Percentiles rank a stretch among this genome's conserved stretches.
phyloP scores from a whole-genome alignment of 2,329 filamentous ascomycete genomes.

The Exophiala spinifera region DNA sequence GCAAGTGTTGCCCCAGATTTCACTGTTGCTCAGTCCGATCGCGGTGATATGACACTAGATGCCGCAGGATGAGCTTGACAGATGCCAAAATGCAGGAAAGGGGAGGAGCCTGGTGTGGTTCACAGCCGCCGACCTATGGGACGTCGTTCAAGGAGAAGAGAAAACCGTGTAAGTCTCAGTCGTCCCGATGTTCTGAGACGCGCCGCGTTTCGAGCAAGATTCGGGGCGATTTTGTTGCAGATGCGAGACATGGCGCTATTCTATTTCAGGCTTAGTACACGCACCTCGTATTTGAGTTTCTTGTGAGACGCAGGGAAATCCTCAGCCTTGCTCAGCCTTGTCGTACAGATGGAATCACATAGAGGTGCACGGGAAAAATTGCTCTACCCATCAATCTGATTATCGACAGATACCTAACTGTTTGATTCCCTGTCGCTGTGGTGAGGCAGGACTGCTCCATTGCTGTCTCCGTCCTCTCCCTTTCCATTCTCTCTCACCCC shows the following conservation, averaged over 20 bases:
- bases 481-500: too few species aligned
- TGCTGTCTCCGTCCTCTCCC: too few species aligned
- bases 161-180: constrained; percentile 1
- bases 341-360: not conserved
- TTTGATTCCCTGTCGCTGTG: not conserved
- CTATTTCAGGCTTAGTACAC: not conserved
- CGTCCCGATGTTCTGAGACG: constrained; percentile 1
- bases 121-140: not conserved
- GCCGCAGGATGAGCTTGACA: constrained; percentile 11
- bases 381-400: too few species aligned
- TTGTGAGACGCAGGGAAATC: not conserved
- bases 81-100: not conserved
- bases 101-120: not conserved
- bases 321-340: not conserved
- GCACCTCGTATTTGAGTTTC: not conserved
- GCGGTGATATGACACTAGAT: constrained; percentile 8
- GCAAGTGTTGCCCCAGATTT: not conserved
- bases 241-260: constrained; percentile 11
- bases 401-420: not conserved
- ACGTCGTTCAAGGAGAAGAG: not conserved
- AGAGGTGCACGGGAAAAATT: too few species aligned
- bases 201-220: not conserved
- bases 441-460: too few species aligned
- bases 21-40: not conserved
- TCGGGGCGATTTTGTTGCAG: constrained; percentile 1